Percentiles rank a stretch among this genome's conserved stretches.
phyloP scores from a whole-genome alignment of 345 rosid species.

The Syzygium jambos region DNA sequence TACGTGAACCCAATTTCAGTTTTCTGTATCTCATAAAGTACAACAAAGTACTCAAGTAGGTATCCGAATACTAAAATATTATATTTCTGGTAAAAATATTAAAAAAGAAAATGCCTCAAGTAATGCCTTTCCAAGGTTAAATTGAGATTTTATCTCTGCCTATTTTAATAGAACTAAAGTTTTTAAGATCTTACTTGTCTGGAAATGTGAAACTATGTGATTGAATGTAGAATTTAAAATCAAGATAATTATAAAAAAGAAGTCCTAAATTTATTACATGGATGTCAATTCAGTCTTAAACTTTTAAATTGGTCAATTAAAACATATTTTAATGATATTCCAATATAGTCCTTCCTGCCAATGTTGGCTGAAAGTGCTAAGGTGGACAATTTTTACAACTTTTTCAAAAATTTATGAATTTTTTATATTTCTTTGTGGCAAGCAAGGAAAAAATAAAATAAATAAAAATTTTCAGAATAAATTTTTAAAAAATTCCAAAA shows the following conservation, averaged over 20 bases:
- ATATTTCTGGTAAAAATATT: not conserved
- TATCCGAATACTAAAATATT: not conserved
- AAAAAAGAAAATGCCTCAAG: not conserved
- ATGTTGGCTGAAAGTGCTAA: not conserved
- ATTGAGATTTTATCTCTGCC: not conserved
- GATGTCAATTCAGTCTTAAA: fast-evolving
- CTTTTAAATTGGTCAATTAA: not conserved
- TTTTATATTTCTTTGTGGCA: not conserved
- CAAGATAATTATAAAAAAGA: not conserved
- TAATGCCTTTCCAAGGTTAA: not conserved
- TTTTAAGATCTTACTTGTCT: no score
- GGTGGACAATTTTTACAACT: not conserved
- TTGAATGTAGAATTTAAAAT: not conserved
- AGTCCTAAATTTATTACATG: not conserved
- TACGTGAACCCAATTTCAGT: not conserved
- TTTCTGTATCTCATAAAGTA: not conserved
- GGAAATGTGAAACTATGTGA: not conserved
- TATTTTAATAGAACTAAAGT: not conserved
- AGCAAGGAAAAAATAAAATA: not conserved
- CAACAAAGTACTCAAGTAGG: not conserved
- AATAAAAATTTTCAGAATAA: not conserved
- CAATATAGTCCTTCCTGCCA: not conserved
- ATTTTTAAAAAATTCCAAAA: not conserved
- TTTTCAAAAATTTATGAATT: no score
- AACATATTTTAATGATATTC: not conserved